A percentile compares a stretch with the other conserved stretches of the same genome.
Conservation (phyloP, 202 grass and related monocot species). For the Schoenoplectus triqueter region DNA sequence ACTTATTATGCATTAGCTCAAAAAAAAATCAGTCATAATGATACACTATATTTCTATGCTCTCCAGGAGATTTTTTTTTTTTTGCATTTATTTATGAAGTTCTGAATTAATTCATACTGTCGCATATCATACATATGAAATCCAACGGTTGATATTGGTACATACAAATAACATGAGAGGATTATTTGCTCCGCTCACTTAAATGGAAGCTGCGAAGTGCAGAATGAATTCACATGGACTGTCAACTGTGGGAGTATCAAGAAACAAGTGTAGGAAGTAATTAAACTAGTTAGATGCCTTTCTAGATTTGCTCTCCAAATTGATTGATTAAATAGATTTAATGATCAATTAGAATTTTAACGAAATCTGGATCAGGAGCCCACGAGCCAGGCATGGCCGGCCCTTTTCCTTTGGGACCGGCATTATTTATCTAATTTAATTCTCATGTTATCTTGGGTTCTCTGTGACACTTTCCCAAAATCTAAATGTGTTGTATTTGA, state of each 20-base stretch:
- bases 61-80: neutral
- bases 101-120: neutral
- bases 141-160: neutral
- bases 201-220: neutral
- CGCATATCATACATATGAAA: neutral
- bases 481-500: neutral
- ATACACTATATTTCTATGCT: neutral
- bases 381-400: conserved; percentile 27
- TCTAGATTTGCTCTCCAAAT: conserved; percentile 32
- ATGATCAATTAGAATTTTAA: neutral
- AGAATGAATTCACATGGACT: neutral
- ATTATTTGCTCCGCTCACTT: neutral
- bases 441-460: conserved; percentile 26
- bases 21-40: neutral
- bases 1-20: no score
- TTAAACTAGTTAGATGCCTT: neutral
- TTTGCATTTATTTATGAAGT: neutral
- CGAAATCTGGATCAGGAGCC: conserved; percentile 17
- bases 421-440: neutral
- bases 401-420: conserved; percentile 30
- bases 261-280: conserved; percentile 12
- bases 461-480: neutral
- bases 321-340: neutral
- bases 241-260: conserved; percentile 1
- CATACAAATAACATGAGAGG: neutral